Evolutionary conservation across 345 rosid genomes (phyloP), one percentile per base, ranked within the genome.

Genomic region (Salix purpurea): DNA sequence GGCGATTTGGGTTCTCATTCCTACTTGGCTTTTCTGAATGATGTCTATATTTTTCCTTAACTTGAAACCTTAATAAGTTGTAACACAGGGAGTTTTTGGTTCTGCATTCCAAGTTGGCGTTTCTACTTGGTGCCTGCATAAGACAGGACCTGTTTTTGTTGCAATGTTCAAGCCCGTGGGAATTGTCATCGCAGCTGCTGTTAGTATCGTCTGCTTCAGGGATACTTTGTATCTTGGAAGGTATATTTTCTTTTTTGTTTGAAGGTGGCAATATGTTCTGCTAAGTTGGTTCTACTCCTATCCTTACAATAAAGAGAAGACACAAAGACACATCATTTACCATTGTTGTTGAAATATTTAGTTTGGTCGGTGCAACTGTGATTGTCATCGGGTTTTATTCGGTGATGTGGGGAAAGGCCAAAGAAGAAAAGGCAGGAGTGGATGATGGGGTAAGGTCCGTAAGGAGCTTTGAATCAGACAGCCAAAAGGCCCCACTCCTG

Each of bases 101-200:
- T 87, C 86, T 54, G 87, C 88, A n/a, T 86, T 90, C 79, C 91
- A 88, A 88, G 84, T 90, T 30, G 88, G 90, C 12, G 30, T 90
- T 70, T 37, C 79, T 62, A 76, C 94, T 73, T 90, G 90, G 91
- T 90, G 92, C 85, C 72, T 90, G 79, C 88, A 60, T 69, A 78
- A 81, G 79, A 87, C 92, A 0, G 90, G 92, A 50, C 92, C 91
- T 24, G 90, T 89, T 76, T 89, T 91, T 77, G 91, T 91, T 74
- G 32, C 90, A 15, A 84, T 88, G 92, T 89, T 89, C 85, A 91
- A 91, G 85, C 91, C 95, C 65, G 52, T 91, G 80, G 92, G 92
- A 5, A 78, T 89, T 44, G 39, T 86, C 44, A 80, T 89, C 81
- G 85, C 95, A 56, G 89, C 76, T 61, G 84, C 76, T 8, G 62